phyloP scores from a whole-genome alignment of 1,284 basidiomycete genomes.

The Melanopsichium pennsylvanicum region DNA sequence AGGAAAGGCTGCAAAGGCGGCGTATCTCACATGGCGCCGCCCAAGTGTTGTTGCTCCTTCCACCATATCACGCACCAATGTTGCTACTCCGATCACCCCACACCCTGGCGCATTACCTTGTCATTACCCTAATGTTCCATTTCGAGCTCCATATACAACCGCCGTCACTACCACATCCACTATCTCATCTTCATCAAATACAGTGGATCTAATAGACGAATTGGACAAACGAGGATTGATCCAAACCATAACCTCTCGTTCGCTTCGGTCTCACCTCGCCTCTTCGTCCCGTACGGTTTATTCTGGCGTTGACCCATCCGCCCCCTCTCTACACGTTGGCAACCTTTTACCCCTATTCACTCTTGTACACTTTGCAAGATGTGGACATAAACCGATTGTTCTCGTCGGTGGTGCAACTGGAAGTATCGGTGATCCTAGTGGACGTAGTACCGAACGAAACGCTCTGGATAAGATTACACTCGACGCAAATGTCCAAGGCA shows the following conservation, averaged over 20 bases:
- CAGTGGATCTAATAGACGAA: slow-evolving; percentile 29
- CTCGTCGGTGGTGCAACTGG: slow-evolving; percentile 89
- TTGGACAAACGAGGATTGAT: slow-evolving; percentile 42
- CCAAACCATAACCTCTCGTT: slow-evolving; percentile 43
- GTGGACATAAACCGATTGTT: slow-evolving; percentile 73
- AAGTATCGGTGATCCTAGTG: slow-evolving; percentile 94
- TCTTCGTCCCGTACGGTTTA: slow-evolving; percentile 72
- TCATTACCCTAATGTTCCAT: too few relatives aligned
- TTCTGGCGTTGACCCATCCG: slow-evolving; percentile 90
- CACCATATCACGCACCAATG: too few relatives aligned
- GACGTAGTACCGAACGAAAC: slow-evolving; percentile 82
- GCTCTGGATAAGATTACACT: slow-evolving; percentile 74
- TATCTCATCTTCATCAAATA: too few relatives aligned
- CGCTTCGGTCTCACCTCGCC: slow-evolving; percentile 24
- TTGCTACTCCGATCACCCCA: neutral
- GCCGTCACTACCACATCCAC: too few relatives aligned
- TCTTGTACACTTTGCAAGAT: slow-evolving; percentile 83
- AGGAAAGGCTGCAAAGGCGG: too few relatives aligned
- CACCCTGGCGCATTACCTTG: too few relatives aligned
- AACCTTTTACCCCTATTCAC: slow-evolving; percentile 89
- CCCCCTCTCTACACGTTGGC: slow-evolving; percentile 86
- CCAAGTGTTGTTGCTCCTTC: too few relatives aligned
- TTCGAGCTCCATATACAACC: neutral
- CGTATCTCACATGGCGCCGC: too few relatives aligned
- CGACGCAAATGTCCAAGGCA: slow-evolving; percentile 74